A percentile compares a stretch with the other conserved stretches of the same genome.
These are phyloP conservation scores for Kwoniella shivajii DNA, from an alignment of 1,284 basidiomycete genomes.

Conservation along the genomic window DNA sequence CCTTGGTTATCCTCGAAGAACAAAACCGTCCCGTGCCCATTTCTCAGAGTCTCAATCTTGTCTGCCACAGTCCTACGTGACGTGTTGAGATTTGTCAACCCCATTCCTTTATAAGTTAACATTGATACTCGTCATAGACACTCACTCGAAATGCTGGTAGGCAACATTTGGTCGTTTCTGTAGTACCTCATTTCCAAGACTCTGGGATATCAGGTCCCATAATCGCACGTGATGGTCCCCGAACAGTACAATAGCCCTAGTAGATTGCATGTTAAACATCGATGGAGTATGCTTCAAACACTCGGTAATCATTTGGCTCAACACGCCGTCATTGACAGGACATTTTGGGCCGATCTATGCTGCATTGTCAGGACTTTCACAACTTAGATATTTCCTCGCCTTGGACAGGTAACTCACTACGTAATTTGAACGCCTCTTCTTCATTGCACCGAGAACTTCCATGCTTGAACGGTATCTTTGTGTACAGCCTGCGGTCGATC, in stretches of 20 bases:
- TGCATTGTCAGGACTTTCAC: too few relatives aligned
- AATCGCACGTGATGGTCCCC: constrained; percentile 12
- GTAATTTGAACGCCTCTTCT: too few relatives aligned
- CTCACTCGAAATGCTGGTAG: constrained; percentile 17
- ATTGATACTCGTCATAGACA: background rate
- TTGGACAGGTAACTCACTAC: too few relatives aligned
- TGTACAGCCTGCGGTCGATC: too few relatives aligned
- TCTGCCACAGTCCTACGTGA: constrained; percentile 7
- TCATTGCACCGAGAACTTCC: too few relatives aligned
- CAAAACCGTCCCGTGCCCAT: constrained; percentile 12
- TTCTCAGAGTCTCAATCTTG: constrained; percentile 4
- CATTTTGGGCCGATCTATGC: too few relatives aligned
- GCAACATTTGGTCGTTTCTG: constrained; percentile 15
- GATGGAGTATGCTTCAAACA: constrained; percentile 14
- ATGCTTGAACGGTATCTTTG: too few relatives aligned
- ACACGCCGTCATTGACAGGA: too few relatives aligned
- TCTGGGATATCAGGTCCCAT: constrained; percentile 11
- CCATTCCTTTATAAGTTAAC: background rate
- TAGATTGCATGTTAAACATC: constrained; percentile 25
- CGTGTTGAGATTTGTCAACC: too few relatives aligned
- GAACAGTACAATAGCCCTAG: constrained; percentile 10
- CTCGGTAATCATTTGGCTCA: too few relatives aligned
- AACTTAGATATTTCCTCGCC: too few relatives aligned
- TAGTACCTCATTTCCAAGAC: constrained; percentile 4
- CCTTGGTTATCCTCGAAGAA: constrained; percentile 16